Evolutionary conservation across 306 rosid species (phyloP).

Genomic region (Trifolium repens): DNA sequence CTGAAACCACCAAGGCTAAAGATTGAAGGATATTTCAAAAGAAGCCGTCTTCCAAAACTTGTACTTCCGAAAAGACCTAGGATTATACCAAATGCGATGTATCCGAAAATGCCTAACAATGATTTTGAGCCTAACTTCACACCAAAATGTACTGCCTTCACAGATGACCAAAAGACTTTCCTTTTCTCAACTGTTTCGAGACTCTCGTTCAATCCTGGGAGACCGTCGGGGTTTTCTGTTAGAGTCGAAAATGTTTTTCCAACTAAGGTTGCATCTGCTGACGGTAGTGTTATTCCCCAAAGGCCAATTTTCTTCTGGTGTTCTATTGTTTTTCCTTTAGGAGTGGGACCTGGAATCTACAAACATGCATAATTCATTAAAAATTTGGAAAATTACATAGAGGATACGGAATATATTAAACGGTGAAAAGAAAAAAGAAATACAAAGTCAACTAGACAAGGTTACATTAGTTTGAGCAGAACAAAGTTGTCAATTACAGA

Average conservation of each 20-base stretch:
- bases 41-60: conserved; percentile 78
- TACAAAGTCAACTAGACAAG: conserved; percentile 8
- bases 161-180: conserved; percentile 68
- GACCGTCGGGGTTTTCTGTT: conserved; percentile 69
- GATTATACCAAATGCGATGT: conserved; percentile 52
- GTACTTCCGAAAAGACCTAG: conserved; percentile 64
- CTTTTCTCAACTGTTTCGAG: conserved; percentile 55
- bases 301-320: conserved; percentile 74
- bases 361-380: conserved; percentile 36
- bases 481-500: background rate
- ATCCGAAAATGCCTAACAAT: conserved; percentile 52
- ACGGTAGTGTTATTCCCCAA: conserved; percentile 78
- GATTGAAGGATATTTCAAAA: conserved; percentile 72
- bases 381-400: background rate
- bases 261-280: conserved; percentile 81
- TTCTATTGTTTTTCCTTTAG: conserved; percentile 60
- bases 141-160: conserved; percentile 82
- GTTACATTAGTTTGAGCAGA: conserved; percentile 11
- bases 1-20: conserved; percentile 78
- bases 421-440: background rate
- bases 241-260: conserved; percentile 63
- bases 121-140: conserved; percentile 74
- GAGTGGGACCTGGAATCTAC: conserved; percentile 81
- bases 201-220: conserved; percentile 69
- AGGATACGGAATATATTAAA: conserved; percentile 8